Conservation (phyloP, 352 stramenopile species). For the Phytophthora multivora region DNA sequence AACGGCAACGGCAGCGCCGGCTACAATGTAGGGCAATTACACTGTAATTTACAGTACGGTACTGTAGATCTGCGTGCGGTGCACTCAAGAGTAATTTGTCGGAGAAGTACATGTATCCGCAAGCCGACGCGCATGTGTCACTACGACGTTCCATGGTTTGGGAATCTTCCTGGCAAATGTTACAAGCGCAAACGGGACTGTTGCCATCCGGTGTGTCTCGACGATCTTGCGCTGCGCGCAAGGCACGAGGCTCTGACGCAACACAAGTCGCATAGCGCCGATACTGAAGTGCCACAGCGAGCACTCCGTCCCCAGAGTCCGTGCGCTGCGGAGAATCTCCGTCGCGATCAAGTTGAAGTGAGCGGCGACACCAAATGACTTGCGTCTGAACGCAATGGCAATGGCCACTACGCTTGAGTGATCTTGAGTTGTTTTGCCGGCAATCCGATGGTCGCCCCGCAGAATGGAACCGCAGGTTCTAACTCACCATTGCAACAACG, state of each 20-base stretch:
- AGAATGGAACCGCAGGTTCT: too few species aligned
- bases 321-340: not conserved
- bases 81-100: not conserved
- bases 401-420: not conserved
- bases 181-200: conserved; percentile 10
- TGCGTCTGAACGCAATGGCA: not conserved
- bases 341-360: not conserved
- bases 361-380: not conserved
- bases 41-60: too few species aligned
- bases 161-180: conserved; percentile 24
- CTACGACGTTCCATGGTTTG: conserved; percentile 20
- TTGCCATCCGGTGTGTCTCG: conserved; percentile 9
- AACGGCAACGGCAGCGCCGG: not conserved
- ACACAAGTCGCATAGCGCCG: too few species aligned
- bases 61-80: too few species aligned
- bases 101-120: conserved; percentile 15
- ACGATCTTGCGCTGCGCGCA: conserved; percentile 13
- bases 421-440: too few species aligned
- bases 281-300: not conserved
- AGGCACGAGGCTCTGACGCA: not conserved
- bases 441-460: too few species aligned
- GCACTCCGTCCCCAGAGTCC: too few species aligned
- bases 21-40: too few species aligned
- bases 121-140: conserved; percentile 12
- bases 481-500: too few species aligned